Conservation (phyloP, 75 land plant genomes). For the Ceratopteris richardii region DNA sequence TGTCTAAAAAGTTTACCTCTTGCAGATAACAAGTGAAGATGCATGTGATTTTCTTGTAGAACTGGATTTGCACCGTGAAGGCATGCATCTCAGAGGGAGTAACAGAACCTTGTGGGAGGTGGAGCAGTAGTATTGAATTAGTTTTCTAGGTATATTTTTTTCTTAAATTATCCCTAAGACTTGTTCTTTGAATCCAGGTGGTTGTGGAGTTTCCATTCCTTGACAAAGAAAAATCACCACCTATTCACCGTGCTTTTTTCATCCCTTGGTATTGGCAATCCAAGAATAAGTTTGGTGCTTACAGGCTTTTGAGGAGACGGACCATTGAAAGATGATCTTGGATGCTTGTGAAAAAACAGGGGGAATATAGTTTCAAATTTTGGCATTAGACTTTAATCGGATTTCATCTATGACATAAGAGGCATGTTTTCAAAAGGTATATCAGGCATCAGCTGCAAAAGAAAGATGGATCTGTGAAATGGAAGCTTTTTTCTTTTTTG, state of each 20-base stretch:
- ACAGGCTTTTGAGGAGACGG: constrained; percentile 69
- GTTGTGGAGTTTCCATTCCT: constrained; percentile 61
- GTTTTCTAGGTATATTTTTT: not conserved
- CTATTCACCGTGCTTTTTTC: constrained; percentile 74
- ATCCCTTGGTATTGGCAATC: constrained; percentile 75
- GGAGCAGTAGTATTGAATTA: constrained; percentile 7
- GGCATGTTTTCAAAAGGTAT: no score
- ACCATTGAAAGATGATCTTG: no score
- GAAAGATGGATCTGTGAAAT: no score
- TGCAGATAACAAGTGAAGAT: constrained; percentile 49
- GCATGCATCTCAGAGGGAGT: constrained; percentile 44
- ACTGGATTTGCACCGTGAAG: constrained; percentile 54
- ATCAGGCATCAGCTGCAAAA: no score
- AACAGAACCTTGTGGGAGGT: constrained; percentile 89
- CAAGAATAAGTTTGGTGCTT: constrained; percentile 70
- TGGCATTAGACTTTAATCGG: no score
- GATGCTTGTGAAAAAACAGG: no score
- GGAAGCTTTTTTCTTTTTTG: no score
- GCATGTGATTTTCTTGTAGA: constrained; percentile 80
- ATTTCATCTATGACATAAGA: no score
- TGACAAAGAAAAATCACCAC: constrained; percentile 81
- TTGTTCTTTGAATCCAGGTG: constrained; percentile 31
- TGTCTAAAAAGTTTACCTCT: not conserved
- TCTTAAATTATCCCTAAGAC: not conserved
- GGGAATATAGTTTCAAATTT: no score